phyloP scores from a whole-genome alignment of 2,329 filamentous ascomycete genomes.

The Plectosphaerella plurivora region DNA sequence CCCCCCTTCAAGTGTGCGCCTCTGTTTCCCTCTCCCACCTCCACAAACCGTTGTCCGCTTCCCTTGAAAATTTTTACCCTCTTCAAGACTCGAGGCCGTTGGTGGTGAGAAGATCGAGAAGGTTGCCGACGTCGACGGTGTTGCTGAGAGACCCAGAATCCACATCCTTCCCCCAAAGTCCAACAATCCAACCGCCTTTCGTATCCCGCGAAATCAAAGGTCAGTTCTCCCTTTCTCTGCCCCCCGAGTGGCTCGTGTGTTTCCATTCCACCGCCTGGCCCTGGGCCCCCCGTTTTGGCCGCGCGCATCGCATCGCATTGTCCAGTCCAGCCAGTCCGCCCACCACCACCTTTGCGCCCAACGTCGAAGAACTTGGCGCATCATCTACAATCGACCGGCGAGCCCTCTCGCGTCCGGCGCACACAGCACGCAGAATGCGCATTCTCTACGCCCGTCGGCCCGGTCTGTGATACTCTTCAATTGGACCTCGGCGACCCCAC shows the following conservation, averaged over 20 bases:
- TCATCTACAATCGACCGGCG: background rate
- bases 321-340: background rate
- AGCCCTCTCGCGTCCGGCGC: background rate
- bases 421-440: background rate
- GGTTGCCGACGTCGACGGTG: constrained; percentile 14
- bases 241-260: background rate
- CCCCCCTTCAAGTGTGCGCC: background rate
- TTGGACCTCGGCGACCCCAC: background rate
- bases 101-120: constrained; percentile 20
- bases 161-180: background rate
- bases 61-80: constrained; percentile 11
- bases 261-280: background rate
- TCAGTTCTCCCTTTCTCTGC: background rate
- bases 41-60: constrained; percentile 12
- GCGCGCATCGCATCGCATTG: background rate
- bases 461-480: background rate
- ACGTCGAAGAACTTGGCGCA: background rate
- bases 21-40: constrained; percentile 10
- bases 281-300: background rate
- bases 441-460: background rate
- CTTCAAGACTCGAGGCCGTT: constrained; percentile 17
- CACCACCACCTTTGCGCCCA: background rate
- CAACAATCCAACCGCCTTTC: background rate
- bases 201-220: background rate
- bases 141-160: constrained; percentile 12